Conservation (phyloP, 139 green algal species). For the Chlorella ohadii region DNA sequence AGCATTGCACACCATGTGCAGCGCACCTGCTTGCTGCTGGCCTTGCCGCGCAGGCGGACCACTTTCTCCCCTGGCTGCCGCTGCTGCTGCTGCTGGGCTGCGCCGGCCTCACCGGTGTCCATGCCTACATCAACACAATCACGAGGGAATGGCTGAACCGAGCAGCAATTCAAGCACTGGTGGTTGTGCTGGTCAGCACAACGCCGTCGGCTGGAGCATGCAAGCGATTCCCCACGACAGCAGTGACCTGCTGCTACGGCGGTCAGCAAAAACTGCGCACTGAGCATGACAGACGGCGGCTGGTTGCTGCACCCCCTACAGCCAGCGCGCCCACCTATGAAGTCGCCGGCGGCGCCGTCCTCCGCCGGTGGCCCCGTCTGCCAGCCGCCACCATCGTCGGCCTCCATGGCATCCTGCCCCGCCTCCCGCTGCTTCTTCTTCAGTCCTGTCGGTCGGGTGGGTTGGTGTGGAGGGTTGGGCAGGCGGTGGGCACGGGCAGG, state of each 20-base stretch:
- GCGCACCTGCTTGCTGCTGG: conserved; percentile 18
- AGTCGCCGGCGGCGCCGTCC: background rate
- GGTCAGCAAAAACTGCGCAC: too few relatives aligned
- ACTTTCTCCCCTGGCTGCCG: background rate
- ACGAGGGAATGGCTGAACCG: too few relatives aligned
- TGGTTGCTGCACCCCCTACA: background rate
- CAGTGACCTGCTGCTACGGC: too few relatives aligned
- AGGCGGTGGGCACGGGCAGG: background rate
- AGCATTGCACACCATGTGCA: too few relatives aligned
- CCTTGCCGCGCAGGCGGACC: background rate
- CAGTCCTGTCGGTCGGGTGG: background rate
- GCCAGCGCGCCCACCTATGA: background rate
- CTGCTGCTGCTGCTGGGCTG: background rate
- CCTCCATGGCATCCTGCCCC: conserved; percentile 14
- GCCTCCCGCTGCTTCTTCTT: background rate
- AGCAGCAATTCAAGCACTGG: too few relatives aligned
- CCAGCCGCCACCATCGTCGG: background rate
- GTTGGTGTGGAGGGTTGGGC: too few relatives aligned
- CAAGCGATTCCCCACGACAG: too few relatives aligned
- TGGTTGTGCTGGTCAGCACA: too few relatives aligned
- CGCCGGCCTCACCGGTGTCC: conserved; percentile 23
- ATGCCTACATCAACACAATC: background rate
- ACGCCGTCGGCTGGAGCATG: too few relatives aligned
- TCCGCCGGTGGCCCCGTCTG: conserved; percentile 9
- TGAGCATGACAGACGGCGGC: too few relatives aligned